Evolutionary conservation across 371 early-diverging fungal genomes (phyloP), one percentile per base, ranked within the genome.

Genomic region (Mucor velutinosus): DNA sequence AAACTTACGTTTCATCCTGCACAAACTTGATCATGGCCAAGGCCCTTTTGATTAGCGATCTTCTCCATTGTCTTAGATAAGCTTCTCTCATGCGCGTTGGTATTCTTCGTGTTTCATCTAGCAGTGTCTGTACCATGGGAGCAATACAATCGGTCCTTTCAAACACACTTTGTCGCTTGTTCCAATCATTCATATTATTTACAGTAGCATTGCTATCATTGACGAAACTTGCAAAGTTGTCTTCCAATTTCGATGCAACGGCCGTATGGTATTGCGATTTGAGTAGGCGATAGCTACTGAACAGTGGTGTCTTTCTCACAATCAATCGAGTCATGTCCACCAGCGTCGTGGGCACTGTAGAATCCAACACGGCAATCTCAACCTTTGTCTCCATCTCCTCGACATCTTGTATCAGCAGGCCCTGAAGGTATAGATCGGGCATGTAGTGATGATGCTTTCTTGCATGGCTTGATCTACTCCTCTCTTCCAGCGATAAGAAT

Each of bases 381-480:
- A 85, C 64, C 45, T 58, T 60, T 14, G 70, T 60, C 4, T 68
- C 65, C 66, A 70, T 71, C 27, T 75, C 75, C 60, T 84, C 78
- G 19, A 77, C 57, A 62, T 77, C 80, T 47, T 79, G 73, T 23
- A 76, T 68, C 14, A 83, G 75, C 23, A 87, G 65, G 6, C 88
- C 88, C 64, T 87, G 88, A 8, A 86, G 68, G 67, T 84, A 87
- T 15, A 87, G 65, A 61, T 86, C 82, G 4, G 86, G 81, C 64
- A 86, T 76, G 49, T 86, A 87, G 45, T 84, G 84, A 41, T 83
- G 84, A 60, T 80, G 80, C 62, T 87, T 87, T 32, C 85, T 76
- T 32, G 88, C 86, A 68, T 87, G 88, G 45, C 86, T 84, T 2
- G 88, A 87, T 33, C 84, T 83, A 59, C 76, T 80, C 59, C 82